phyloP scores from a whole-genome alignment of 1,284 basidiomycete genomes.

The Inonotus obliquus region DNA sequence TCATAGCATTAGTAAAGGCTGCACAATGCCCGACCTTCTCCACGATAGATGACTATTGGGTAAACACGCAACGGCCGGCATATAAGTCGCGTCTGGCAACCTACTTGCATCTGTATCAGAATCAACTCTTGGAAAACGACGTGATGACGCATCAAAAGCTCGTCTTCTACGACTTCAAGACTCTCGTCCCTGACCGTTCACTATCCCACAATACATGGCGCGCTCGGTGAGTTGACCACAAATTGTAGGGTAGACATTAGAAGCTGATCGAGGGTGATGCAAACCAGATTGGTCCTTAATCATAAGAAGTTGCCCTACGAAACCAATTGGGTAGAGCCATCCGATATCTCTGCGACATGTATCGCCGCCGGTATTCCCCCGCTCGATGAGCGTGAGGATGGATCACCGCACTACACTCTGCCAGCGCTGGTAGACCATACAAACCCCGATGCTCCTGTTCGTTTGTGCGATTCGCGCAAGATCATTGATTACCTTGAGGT shows the following conservation, averaged over 20 bases:
- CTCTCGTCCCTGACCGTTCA: not conserved
- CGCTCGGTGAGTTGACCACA: not conserved
- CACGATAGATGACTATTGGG: no score
- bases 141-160: not conserved
- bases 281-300: slow-evolving; percentile 32
- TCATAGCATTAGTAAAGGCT: no score
- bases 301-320: slow-evolving; percentile 37
- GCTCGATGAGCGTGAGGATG: slow-evolving; percentile 26
- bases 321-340: slow-evolving; percentile 38
- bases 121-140: no score
- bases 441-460: slow-evolving; percentile 3
- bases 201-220: slow-evolving; percentile 4
- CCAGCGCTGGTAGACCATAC: slow-evolving; percentile 29
- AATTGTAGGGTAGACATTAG: not conserved
- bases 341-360: slow-evolving; percentile 33
- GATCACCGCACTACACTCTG: slow-evolving; percentile 32
- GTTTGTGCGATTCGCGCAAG: slow-evolving; percentile 1
- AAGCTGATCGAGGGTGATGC: not conserved
- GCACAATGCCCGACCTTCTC: no score
- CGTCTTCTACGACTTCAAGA: slow-evolving; percentile 5
- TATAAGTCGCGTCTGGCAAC: no score
- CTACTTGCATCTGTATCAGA: no score
- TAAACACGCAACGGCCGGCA: no score
- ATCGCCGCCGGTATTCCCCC: slow-evolving; percentile 31
- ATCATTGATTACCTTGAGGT: slow-evolving; percentile 9